A percentile compares a stretch with the other conserved stretches of the same genome.
These are phyloP conservation scores for Ehretia macrophylla DNA, from an alignment of 257 asterid species.

Conservation along the genomic window DNA sequence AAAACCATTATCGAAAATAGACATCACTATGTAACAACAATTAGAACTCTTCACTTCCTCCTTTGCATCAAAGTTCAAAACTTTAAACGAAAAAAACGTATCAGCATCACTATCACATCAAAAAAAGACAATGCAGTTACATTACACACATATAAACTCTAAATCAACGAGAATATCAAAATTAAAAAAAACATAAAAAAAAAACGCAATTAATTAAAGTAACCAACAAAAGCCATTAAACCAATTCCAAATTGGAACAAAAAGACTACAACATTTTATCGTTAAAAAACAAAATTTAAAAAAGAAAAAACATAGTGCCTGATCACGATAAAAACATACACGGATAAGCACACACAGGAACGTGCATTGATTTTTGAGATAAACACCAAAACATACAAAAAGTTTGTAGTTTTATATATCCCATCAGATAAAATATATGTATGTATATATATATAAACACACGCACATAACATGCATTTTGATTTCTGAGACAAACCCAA, in stretches of 20 bases:
- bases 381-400: too few relatives aligned
- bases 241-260: too few relatives aligned
- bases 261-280: neutral
- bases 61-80: slow-evolving; percentile 3
- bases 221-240: too few relatives aligned
- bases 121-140: slow-evolving; percentile 17
- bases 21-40: too few relatives aligned
- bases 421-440: too few relatives aligned
- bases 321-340: slow-evolving; percentile 9
- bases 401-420: too few relatives aligned
- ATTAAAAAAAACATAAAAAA: neutral
- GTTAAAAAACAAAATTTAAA: slow-evolving; percentile 4
- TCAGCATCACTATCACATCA: slow-evolving; percentile 9
- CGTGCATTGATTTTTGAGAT: too few relatives aligned
- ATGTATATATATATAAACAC: too few relatives aligned
- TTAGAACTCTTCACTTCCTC: too few relatives aligned
- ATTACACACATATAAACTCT: slow-evolving; percentile 18
- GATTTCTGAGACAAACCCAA: slow-evolving; percentile 13
- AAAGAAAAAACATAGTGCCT: slow-evolving; percentile 13
- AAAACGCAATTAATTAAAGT: too few relatives aligned
- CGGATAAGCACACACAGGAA: neutral
- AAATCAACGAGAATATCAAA: neutral
- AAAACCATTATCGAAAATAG: neutral
- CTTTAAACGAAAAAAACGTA: slow-evolving; percentile 1
- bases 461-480: slow-evolving; percentile 21